A percentile compares a stretch with the other conserved stretches of the same genome.
phyloP scores from a whole-genome alignment of 176 grass and related monocot species.

The Bonia amplexicaulis region DNA sequence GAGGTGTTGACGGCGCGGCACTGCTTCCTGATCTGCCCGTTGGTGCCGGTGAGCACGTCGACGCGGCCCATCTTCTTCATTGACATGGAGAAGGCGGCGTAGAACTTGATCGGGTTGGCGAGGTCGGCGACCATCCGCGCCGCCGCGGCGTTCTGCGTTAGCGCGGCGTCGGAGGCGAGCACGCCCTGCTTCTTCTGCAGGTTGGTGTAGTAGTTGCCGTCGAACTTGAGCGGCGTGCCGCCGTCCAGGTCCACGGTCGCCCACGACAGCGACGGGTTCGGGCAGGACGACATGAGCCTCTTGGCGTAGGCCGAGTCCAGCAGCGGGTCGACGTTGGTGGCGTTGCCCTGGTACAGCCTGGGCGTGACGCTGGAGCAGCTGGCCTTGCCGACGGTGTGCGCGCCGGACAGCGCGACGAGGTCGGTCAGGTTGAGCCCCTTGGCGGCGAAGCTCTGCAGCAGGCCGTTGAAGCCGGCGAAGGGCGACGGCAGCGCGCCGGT shows the following conservation, averaged over 20 bases:
- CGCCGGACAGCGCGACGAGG: slow-evolving; percentile 48
- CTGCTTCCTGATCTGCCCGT: slow-evolving; percentile 46
- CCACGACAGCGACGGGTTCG: neutral
- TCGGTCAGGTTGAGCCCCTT: slow-evolving; percentile 43
- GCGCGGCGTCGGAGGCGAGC: slow-evolving; percentile 55
- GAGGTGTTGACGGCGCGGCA: slow-evolving; percentile 44
- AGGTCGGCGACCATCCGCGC: slow-evolving; percentile 34
- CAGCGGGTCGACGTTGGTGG: slow-evolving; percentile 32
- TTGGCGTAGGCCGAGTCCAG: slow-evolving; percentile 47
- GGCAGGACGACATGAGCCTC: slow-evolving; percentile 38
- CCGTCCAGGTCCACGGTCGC: slow-evolving; percentile 34
- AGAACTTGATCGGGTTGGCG: slow-evolving; percentile 39
- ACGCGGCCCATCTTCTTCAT: slow-evolving; percentile 64
- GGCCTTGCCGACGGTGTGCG: slow-evolving; percentile 57
- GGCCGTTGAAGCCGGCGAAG: neutral
- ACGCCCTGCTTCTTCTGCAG: slow-evolving; percentile 33
- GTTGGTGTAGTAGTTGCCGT: slow-evolving; percentile 32
- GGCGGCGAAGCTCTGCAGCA: slow-evolving; percentile 24
- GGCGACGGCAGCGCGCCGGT: slow-evolving; percentile 33
- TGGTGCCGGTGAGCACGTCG: slow-evolving; percentile 42
- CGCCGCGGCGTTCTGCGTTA: slow-evolving; percentile 36
- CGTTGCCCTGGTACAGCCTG: slow-evolving; percentile 46
- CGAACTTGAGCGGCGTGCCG: slow-evolving; percentile 35
- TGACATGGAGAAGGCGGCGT: slow-evolving; percentile 43
- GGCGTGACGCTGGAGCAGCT: slow-evolving; percentile 44